phyloP scores from a whole-genome alignment of 257 asterid species.

The Orobanche coerulescens region DNA sequence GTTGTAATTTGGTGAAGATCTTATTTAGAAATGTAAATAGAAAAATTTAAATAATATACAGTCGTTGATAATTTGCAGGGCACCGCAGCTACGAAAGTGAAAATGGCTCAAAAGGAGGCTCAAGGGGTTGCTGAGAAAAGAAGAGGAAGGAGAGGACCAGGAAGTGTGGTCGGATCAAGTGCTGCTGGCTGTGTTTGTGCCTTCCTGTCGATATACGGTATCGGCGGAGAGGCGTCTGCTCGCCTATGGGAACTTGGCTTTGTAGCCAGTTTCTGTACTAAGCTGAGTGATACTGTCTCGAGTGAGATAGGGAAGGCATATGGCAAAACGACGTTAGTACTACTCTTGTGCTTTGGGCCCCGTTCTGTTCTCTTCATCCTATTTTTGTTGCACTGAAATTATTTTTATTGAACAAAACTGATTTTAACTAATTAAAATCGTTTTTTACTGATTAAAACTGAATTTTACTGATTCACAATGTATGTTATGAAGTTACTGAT shows the following conservation, averaged over 20 bases:
- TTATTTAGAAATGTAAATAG: no score
- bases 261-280: slow-evolving; percentile 92
- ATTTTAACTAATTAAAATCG: no score
- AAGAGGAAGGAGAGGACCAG: slow-evolving; percentile 93
- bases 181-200: slow-evolving; percentile 94
- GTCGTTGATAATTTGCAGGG: slow-evolving; percentile 56
- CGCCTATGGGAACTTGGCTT: slow-evolving; percentile 81
- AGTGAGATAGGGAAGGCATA: slow-evolving; percentile 98
- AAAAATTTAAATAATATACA: no score
- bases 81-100: slow-evolving; percentile 85
- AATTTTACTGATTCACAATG: no score
- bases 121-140: slow-evolving; percentile 95
- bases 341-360: slow-evolving; percentile 19
- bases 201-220: slow-evolving; percentile 51
- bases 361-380: no score
- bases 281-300: slow-evolving; percentile 91
- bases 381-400: no score
- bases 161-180: slow-evolving; percentile 95
- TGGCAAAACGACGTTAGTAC: slow-evolving; percentile 84
- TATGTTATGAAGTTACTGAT: no score
- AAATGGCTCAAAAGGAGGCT: slow-evolving; percentile 95
- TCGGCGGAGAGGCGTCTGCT: slow-evolving; percentile 60
- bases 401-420: no score
- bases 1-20: no score
- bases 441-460: no score